These are phyloP conservation scores for Barnettozyma wickerhamii DNA, from an alignment of 805 yeast genomes.

Conservation along the genomic window DNA sequence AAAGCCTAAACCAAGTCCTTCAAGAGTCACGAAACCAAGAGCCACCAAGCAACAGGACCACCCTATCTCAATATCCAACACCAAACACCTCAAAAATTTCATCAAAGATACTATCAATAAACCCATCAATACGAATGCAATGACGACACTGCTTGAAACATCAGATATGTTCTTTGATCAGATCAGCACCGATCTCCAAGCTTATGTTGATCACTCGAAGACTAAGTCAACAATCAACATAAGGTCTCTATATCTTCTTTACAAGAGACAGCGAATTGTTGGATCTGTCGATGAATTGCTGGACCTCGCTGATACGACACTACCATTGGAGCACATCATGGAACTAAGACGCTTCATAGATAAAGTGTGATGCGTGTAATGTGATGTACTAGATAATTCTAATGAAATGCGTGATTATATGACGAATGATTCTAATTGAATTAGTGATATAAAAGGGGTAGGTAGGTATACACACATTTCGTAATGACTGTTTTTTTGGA, in stretches of 20 bases:
- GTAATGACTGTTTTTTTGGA: background rate
- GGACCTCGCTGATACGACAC: slow-evolving; percentile 24
- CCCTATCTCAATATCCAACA: too few relatives aligned
- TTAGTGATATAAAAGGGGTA: background rate
- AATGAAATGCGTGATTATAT: too few relatives aligned
- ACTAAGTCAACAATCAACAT: slow-evolving; percentile 24
- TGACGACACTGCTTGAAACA: slow-evolving; percentile 20
- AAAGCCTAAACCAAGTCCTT: background rate
- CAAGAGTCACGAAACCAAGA: background rate
- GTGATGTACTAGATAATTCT: too few relatives aligned
- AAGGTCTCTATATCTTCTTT: slow-evolving; percentile 23
- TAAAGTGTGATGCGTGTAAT: slow-evolving; percentile 17
- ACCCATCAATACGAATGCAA: slow-evolving; percentile 19
- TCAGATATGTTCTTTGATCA: slow-evolving; percentile 28
- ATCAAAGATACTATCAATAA: slow-evolving; percentile 11
- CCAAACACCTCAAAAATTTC: slow-evolving; percentile 7
- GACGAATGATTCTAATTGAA: background rate
- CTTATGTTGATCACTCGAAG: slow-evolving; percentile 31
- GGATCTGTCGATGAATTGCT: slow-evolving; percentile 16
- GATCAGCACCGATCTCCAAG: slow-evolving; percentile 24
- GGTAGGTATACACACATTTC: background rate
- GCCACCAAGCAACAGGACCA: background rate
- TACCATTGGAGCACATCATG: slow-evolving; percentile 28
- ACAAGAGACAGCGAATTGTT: slow-evolving; percentile 29
- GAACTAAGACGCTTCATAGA: slow-evolving; percentile 21